Evolutionary conservation across 2,329 filamentous ascomycete genomes (phyloP), one percentile per base, ranked within the genome.

Genomic region (Calonectria hongkongensis): DNA sequence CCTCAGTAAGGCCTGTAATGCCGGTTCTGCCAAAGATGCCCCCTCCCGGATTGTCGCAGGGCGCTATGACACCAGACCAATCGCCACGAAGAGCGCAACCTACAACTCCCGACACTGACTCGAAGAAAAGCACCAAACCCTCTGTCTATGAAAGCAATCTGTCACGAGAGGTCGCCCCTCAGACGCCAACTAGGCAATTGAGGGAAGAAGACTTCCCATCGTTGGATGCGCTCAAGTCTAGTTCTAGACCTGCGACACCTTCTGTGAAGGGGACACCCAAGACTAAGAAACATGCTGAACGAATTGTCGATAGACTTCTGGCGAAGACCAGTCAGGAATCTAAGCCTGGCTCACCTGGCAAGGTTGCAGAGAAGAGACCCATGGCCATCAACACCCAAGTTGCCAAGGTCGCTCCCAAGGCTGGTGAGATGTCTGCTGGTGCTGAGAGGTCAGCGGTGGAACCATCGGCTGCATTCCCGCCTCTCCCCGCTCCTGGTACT

Each of bases 141-240:
- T 76, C 88, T 10, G 86, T 88, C 0, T 82, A 82, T 2, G 86
- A 87, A 60, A 88, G 83, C 60, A 86, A 87, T 0, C 77, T 88
- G 28, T 86, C 88, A 6, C 88, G 87, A 76, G 85, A 87, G 33
- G 86, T 86, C 41, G 83, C 85, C 2, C 79, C 85, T 1, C 84
- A 85, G 75, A 84, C 85, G n/a, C 75, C 76, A 36, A 33, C 74
- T 4, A 76, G 74, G 63, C 76, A 78, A 56, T 41, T 75, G 1
- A 77, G 73, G 66, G 89, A 92, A 28, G 90, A 92, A 76, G 91
- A 93, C 75, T 93, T 92, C 76, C 92, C 92, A 13, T 88, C 90
- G 3, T 83, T 93, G 7, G 86, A 89, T 73, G 84, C 88, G 12
- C 82, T 86, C 27, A 82, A 51, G 84, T 85, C 45, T 58, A 76